Base-by-base conservation (phyloP, 2,329 filamentous ascomycete species). In the Diplodia intermedia region DNA sequence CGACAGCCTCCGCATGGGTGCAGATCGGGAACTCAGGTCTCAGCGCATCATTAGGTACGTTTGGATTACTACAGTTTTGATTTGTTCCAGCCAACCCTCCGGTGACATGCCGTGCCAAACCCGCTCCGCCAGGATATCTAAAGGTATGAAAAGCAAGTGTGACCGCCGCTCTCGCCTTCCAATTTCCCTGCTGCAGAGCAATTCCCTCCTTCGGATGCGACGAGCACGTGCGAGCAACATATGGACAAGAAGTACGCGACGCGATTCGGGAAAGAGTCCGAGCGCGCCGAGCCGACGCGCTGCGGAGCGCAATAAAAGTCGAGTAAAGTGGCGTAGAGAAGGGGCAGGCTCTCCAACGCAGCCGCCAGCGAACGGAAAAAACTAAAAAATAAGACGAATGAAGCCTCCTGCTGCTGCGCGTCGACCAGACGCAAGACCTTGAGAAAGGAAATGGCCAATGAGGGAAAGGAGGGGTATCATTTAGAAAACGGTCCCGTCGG, bases 401-500 rank as follows among this genome's bases (percentile, higher is more conserved):
- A 63, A 63, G 60, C 60, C 60, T 63, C 60, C 60, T 63, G 40
- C 43, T 60, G 60, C 60, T 49, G 60, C 60, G 60, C 60, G 60
- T 52, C 60, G 29, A 49, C 40, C 57, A 29, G 40, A 62, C 57
- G 57, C 57, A 62, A 49, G 36, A 62, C 26, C 47, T 52, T 14
- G 53, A 43, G n/a, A 26, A 66, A 49, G 53, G 53, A 66, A 66
- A 66, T 54, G 55, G 65, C 31, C 43, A 67, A 57, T 57, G 55
- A 61, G 47, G 26, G 47, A 55, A 57, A 66, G 56, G 66, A 62
- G 69, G 79, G 79, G 79, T 80, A 81, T 80, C 79, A 66, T 68
- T 80, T 88, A 97, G 78, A 99, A 98, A 72, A 99, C 92, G 29
- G 95, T 98, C 70, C 95, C 95, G 78, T 99, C 95, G 71, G 93